A percentile compares a stretch with the other conserved stretches of the same genome.
Conservation (phyloP, 2,329 filamentous ascomycete species). For the Verruconis gallopava region DNA sequence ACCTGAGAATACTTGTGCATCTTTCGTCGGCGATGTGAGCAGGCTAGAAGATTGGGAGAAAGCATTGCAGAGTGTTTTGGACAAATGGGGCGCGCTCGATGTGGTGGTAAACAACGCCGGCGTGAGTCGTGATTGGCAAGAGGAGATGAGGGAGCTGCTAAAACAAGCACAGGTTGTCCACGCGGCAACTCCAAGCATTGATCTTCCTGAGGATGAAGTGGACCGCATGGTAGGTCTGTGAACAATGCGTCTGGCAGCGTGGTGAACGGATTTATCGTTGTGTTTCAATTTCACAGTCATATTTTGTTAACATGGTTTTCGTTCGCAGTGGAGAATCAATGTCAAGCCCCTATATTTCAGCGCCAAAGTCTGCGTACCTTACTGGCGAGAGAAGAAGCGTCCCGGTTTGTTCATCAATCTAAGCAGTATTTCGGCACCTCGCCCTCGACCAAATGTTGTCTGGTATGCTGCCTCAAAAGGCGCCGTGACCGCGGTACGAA, state of each 20-base stretch:
- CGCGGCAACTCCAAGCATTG: slow-evolving; percentile 14
- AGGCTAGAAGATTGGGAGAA: slow-evolving; percentile 16
- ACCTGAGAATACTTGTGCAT: background rate
- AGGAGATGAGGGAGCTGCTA: slow-evolving; percentile 1
- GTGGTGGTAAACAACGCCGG: slow-evolving; percentile 18
- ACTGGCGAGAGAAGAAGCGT: slow-evolving; percentile 15
- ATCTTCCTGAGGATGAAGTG: slow-evolving; percentile 19
- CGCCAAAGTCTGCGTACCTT: slow-evolving; percentile 17
- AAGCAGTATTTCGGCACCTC: slow-evolving; percentile 15
- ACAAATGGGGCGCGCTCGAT: slow-evolving; percentile 15
- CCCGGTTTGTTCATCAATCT: slow-evolving; percentile 19
- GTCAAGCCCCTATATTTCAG: slow-evolving; percentile 19
- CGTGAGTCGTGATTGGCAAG: background rate
- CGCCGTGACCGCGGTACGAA: slow-evolving; percentile 15
- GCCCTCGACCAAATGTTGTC: slow-evolving; percentile 17
- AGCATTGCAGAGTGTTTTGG: slow-evolving; percentile 14
- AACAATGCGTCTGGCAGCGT: no score
- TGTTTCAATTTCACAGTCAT: no score
- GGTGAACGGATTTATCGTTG: no score
- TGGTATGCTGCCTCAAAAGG: slow-evolving; percentile 20
- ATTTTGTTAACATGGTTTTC: no score
- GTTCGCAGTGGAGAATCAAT: slow-evolving; percentile 22
- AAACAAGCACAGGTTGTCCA: slow-evolving; percentile 12
- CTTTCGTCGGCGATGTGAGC: slow-evolving; percentile 17
- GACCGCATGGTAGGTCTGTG: no score